phyloP scores from a whole-genome alignment of 2,329 filamentous ascomycete genomes.

The Penicillium digitatum region DNA sequence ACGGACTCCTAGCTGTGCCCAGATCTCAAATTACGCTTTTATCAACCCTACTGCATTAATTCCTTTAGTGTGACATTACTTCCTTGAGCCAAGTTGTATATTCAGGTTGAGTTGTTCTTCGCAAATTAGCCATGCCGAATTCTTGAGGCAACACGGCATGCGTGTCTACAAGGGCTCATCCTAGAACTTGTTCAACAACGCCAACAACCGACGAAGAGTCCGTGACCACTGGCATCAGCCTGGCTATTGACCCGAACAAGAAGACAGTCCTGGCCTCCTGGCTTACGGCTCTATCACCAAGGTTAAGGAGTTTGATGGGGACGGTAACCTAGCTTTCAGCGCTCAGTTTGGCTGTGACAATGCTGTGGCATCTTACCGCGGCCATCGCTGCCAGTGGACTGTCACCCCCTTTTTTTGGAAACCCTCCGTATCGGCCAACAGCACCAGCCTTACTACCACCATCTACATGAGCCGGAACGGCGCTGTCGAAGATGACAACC shows the following conservation, averaged over 20 bases:
- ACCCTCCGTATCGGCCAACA: slow-evolving; percentile 13
- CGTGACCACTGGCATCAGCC: slow-evolving; percentile 22
- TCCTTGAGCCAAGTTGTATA: not conserved
- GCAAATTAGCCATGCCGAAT: slow-evolving; percentile 13
- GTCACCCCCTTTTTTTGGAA: slow-evolving; percentile 20
- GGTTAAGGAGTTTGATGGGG: slow-evolving; percentile 31
- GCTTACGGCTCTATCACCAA: slow-evolving; percentile 32
- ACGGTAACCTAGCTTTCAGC: slow-evolving; percentile 28
- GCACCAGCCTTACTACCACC: not conserved
- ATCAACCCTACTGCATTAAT: slow-evolving; percentile 5
- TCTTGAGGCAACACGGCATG: slow-evolving; percentile 33
- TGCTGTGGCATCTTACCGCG: slow-evolving; percentile 31
- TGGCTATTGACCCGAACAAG: slow-evolving; percentile 19
- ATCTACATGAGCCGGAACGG: slow-evolving; percentile 42
- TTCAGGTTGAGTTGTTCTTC: not conserved
- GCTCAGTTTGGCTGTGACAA: slow-evolving; percentile 29
- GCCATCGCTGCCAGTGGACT: slow-evolving; percentile 19
- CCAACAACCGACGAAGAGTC: slow-evolving; percentile 14
- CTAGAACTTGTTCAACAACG: slow-evolving; percentile 32
- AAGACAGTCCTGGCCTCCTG: slow-evolving; percentile 25
- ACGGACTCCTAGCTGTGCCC: not conserved
- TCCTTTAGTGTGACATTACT: slow-evolving; percentile 6
- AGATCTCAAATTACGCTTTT: not conserved
- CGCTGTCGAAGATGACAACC: slow-evolving; percentile 33
- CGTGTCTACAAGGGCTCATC: slow-evolving; percentile 32